Percentiles rank a stretch among this genome's conserved stretches.
These are phyloP conservation scores for Eimeria acervulina DNA, from an alignment of 169 alveolate genomes.

Conservation along the genomic window DNA sequence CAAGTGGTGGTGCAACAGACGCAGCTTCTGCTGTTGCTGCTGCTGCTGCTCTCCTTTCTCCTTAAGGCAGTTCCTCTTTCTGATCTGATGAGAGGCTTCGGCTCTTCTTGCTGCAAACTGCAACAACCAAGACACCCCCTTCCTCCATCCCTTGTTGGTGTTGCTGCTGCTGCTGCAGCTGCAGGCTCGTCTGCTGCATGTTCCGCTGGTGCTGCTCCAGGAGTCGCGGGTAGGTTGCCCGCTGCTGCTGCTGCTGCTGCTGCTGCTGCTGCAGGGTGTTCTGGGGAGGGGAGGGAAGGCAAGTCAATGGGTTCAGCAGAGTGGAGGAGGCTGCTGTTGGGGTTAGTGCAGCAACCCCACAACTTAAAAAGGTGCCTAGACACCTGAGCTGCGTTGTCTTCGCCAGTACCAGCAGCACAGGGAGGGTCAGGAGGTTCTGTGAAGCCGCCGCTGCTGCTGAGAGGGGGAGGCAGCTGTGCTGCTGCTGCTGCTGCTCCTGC, in stretches of 20 bases:
- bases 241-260: conserved; percentile 31
- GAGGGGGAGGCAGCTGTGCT: not conserved
- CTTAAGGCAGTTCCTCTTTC: not conserved
- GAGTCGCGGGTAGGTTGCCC: too few species aligned
- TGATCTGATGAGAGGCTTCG: conserved; percentile 7
- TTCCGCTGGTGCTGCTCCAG: not conserved
- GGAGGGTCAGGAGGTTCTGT: not conserved
- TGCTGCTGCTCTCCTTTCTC: not conserved
- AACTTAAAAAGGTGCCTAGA: conserved; percentile 16
- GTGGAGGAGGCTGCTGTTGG: not conserved
- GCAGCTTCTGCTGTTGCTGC: too few species aligned
- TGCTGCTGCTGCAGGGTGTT: not conserved
- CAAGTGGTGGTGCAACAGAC: too few species aligned
- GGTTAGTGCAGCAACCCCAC: conserved; percentile 27
- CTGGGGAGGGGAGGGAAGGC: not conserved
- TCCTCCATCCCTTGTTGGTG: not conserved
- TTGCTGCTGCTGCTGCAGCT: not conserved
- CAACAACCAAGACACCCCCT: not conserved
- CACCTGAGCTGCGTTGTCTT: not conserved
- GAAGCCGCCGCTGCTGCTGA: not conserved
- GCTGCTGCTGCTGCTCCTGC: conserved; percentile 53
- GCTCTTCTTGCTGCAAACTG: conserved; percentile 18
- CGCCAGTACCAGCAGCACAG: not conserved
- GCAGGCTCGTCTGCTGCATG: not conserved
- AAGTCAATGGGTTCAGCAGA: not conserved